Base-by-base conservation (phyloP, 2,329 filamentous ascomycete species). In the Pseudogymnoascus sp. region DNA sequence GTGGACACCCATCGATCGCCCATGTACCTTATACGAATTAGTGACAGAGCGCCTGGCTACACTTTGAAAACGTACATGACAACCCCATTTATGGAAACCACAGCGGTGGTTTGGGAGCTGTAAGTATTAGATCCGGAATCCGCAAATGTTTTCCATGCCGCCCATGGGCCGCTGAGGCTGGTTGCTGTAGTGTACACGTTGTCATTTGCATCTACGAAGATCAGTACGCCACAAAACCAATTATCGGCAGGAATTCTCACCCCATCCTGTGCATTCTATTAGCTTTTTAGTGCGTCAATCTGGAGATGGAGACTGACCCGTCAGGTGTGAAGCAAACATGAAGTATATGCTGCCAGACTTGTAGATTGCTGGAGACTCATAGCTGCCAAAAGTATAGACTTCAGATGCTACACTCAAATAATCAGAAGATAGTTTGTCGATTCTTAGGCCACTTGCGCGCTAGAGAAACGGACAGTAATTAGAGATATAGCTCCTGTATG, bases 1-100 rank as follows among this genome's bases (percentile, higher is more conserved):
- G 72, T 71, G 4, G 78, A 80, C 0, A 83, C 73, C 87, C 87
- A 89, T 21, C 87, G 82, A 73, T 90, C 87, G 19, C 87, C 87
- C 74, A 88, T 82, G 73, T 88, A 89, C 66, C 87, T 79, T 60
- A 50, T 36, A 17, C 7, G 4, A 21, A 13, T 64, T 60, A 62
- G 60, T 40, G 19, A 8, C 3, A 44, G 57, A n/a, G 21, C 17
- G n/a, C 9, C n/a, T 61, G 38, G 21, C 21, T 53, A 53, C 19
- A 40, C n/a, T 28, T 33, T 36, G 17, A 23, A 35, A 40, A 40
- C 28, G 42, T 67, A 73, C 71, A 73, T 69, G 11, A 69, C 67
- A 15, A 71, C 67, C 10, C 70, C 70, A 64, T 71, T 73, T 26
- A 82, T 70, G 4, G 74, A 72, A 19, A 88, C 78, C 21, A 89